phyloP scores from a whole-genome alignment of 257 asterid genomes.

The Solanum gandarillasii region DNA sequence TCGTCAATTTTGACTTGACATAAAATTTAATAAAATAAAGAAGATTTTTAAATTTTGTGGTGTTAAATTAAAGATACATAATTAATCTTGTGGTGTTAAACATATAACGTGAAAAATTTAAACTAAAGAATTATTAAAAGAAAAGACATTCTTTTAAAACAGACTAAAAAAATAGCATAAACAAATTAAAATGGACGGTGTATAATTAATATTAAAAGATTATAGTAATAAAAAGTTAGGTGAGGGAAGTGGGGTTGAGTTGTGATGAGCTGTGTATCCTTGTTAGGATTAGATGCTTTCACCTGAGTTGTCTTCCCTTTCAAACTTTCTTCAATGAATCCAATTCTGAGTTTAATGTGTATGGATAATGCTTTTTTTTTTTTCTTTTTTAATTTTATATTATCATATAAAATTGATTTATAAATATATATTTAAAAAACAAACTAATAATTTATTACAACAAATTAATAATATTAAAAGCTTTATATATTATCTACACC shows the following conservation, averaged over 20 bases:
- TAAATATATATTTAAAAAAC: too few species aligned
- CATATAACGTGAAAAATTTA: accelerated
- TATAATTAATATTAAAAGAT: background rate
- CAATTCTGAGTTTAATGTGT: background rate
- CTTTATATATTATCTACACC: background rate
- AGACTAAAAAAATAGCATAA: background rate
- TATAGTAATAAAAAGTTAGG: background rate
- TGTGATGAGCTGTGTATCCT: background rate
- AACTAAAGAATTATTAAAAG: background rate
- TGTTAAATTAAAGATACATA: background rate
- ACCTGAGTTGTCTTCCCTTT: background rate
- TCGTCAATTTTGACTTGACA: background rate
- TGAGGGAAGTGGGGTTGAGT: background rate
- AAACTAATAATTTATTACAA: too few species aligned
- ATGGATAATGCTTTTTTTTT: background rate
- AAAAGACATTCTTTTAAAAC: background rate
- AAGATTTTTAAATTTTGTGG: background rate
- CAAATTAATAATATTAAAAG: too few species aligned
- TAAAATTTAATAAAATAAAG: background rate
- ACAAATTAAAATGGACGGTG: background rate
- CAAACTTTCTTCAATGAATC: background rate
- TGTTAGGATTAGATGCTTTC: background rate
- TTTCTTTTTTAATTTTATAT: background rate
- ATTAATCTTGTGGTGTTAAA: background rate
- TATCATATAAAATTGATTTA: background rate